Conservation (phyloP, 805 yeast species). For the Candida patagonica region DNA sequence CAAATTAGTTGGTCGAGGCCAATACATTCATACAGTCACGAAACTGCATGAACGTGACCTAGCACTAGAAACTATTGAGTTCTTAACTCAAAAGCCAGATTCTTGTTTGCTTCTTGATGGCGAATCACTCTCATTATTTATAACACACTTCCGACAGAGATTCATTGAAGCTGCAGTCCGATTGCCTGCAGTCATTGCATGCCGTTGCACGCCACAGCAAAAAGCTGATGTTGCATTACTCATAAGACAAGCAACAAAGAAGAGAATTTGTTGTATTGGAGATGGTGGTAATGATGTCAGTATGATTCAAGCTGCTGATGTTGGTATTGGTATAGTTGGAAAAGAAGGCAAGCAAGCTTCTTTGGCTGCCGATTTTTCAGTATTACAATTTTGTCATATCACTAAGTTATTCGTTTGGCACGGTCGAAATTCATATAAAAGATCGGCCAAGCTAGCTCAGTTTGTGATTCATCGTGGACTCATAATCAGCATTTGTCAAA, state of each 20-base stretch:
- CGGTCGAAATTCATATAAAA: constrained; percentile 92
- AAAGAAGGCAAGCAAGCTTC: constrained; percentile 98
- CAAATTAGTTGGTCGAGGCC: constrained; percentile 85
- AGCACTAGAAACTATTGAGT: constrained; percentile 71
- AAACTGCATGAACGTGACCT: constrained; percentile 48
- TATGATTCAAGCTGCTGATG: constrained; percentile 98
- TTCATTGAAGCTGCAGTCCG: constrained; percentile 69
- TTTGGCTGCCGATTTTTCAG: constrained; percentile 91
- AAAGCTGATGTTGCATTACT: constrained; percentile 88
- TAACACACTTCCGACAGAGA: constrained; percentile 54
- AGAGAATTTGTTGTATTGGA: constrained; percentile 94
- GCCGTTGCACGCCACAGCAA: constrained; percentile 98
- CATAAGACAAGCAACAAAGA: constrained; percentile 71
- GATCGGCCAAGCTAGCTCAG: constrained; percentile 91
- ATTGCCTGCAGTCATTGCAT: constrained; percentile 93
- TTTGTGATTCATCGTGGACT: constrained; percentile 95
- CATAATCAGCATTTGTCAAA: constrained; percentile 88
- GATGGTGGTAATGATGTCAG: constrained; percentile 99
- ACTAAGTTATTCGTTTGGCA: constrained; percentile 91
- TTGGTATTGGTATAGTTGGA: constrained; percentile 98
- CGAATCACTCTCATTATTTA: constrained; percentile 66
- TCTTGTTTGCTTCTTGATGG: constrained; percentile 88
- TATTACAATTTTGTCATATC: constrained; percentile 82
- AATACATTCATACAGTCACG: constrained; percentile 80
- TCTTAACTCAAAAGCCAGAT: constrained; percentile 50